Base-by-base conservation (phyloP, 768 basidiomycete genomes). In the Podaxis rugospora region DNA sequence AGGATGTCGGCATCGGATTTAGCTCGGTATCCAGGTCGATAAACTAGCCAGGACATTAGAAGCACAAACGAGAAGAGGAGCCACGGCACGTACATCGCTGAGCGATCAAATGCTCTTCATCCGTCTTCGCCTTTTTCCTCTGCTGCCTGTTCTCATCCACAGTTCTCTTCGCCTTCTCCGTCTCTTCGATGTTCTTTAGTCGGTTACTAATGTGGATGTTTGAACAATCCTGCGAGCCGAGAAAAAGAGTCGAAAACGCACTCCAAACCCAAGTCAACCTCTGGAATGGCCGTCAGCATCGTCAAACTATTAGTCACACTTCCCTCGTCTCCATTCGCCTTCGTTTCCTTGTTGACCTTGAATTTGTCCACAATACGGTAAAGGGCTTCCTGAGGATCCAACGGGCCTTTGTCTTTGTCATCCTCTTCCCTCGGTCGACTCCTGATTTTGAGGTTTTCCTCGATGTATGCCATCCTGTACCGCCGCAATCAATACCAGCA, bases 211-310 rank as follows among this genome's bases (percentile, higher is more conserved):
- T 49, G 40, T 50, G 23, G 58, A 47, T 51, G 5, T 28, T 51
- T 61, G 25, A 59, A 53, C 21, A 44, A 57, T 51, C 46, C 36
- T 5, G 28, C 37, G 40, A 47, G 25, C 42, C 14, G 5, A n/a
- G 59, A 25, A 42, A 32, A 53, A 27, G 36, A n/a, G 7, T 0
- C 51, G 44, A 40, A 7, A 36, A 87, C 93, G 66, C 66, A 98
- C 95, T 99, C 95, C 90, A 98, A 97, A 59, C 97, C 97, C 3
- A 99, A 81, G 73, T 99, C 96, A 7, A 98, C 94, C 70, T 98
- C 97, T 0, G 96, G 97, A 67, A 99, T 98, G 37, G 93, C 94
- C 14, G 95, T 98, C 57, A 99, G 80, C 97, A 98, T 99, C 3
- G 92, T 87, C 72, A 96, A 69, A 66, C 92, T 94, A 64, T 93